A percentile compares a stretch with the other conserved stretches of the same genome.
phyloP scores from a whole-genome alignment of 2,329 filamentous ascomycete species.

The Botryosphaeria dothidea region DNA sequence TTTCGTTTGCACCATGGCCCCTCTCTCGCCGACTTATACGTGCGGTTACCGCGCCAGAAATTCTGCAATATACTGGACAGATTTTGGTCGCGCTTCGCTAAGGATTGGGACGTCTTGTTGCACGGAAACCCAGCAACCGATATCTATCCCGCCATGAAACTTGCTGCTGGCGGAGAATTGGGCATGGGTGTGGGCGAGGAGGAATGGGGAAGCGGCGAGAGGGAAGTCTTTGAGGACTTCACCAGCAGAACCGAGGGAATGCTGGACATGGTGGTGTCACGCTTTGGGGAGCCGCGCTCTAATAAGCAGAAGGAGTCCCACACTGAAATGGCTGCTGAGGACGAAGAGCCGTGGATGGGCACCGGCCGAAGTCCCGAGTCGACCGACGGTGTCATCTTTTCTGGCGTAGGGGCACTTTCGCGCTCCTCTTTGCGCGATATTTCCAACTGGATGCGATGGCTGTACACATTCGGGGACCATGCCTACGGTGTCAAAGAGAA shows the following conservation, averaged over 20 bases:
- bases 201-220: slow-evolving; percentile 88
- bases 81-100: slow-evolving; percentile 74
- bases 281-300: slow-evolving; percentile 66
- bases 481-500: slow-evolving; percentile 85
- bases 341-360: slow-evolving; percentile 68
- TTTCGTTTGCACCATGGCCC: slow-evolving; percentile 87
- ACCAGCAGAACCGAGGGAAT: slow-evolving; percentile 77
- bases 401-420: slow-evolving; percentile 74
- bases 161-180: slow-evolving; percentile 86
- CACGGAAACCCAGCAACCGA: slow-evolving; percentile 84
- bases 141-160: slow-evolving; percentile 79
- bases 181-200: slow-evolving; percentile 95
- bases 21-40: slow-evolving; percentile 70
- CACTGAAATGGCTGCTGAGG: slow-evolving; percentile 19
- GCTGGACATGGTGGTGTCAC: slow-evolving; percentile 82
- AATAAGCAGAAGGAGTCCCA: slow-evolving; percentile 25
- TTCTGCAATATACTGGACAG: slow-evolving; percentile 73
- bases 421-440: slow-evolving; percentile 70
- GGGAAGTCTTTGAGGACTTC: slow-evolving; percentile 90
- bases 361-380: slow-evolving; percentile 65
- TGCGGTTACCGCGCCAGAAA: slow-evolving; percentile 62
- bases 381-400: slow-evolving; percentile 83
- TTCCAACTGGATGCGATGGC: slow-evolving; percentile 83
- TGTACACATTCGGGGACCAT: slow-evolving; percentile 80
- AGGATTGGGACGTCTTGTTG: slow-evolving; percentile 82